phyloP scores from a whole-genome alignment of 83 land plant genomes.

The Diphasiastrum complanatum region DNA sequence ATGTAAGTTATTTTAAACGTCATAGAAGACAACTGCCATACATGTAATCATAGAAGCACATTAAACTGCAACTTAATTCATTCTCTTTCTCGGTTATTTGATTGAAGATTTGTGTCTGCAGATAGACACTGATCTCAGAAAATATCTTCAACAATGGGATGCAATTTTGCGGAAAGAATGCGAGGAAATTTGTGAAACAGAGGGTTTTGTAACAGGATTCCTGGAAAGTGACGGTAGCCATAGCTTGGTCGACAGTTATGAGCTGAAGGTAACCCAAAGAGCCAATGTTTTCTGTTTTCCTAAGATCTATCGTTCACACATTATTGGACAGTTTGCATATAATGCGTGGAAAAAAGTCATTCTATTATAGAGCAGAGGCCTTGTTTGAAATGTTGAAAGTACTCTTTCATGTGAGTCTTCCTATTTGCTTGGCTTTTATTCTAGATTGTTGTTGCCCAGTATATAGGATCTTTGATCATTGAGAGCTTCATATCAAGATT shows the following conservation, averaged over 20 bases:
- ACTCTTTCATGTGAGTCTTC: too few species aligned
- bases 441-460: too few species aligned
- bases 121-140: constrained; percentile 62
- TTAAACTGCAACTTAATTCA: not conserved
- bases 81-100: not conserved
- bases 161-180: constrained; percentile 63
- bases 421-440: too few species aligned
- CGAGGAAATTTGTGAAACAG: constrained; percentile 63
- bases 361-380: too few species aligned
- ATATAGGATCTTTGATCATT: too few species aligned
- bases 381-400: too few species aligned
- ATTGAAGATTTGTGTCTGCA: constrained; percentile 17
- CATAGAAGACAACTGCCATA: constrained; percentile 3
- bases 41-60: not conserved
- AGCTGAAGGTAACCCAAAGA: constrained; percentile 98
- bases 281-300: too few species aligned
- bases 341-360: too few species aligned
- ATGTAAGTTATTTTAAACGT: not conserved
- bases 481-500: too few species aligned
- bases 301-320: too few species aligned
- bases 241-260: constrained; percentile 72
- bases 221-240: constrained; percentile 71
- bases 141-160: constrained; percentile 77
- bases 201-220: constrained; percentile 80
- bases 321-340: too few species aligned